Evolutionary conservation across 768 basidiomycete species (phyloP).

Genomic region (Lactarius evosmus): DNA sequence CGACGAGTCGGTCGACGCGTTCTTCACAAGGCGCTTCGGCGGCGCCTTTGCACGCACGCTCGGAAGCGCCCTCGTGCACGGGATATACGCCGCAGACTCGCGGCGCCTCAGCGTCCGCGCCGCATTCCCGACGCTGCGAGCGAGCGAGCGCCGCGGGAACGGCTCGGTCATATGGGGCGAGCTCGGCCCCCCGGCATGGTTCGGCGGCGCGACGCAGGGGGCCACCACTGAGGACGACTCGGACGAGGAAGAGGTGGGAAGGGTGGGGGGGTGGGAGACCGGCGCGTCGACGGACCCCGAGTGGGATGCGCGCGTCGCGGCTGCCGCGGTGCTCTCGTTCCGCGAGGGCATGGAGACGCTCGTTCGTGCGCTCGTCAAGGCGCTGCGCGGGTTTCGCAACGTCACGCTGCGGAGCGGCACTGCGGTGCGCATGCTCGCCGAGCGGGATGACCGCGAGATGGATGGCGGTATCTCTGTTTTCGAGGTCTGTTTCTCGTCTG

Average conservation of each 20-base stretch:
- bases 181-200: constrained; percentile 34
- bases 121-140: constrained; percentile 72
- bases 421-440: constrained; percentile 37
- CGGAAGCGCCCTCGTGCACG: constrained; percentile 79
- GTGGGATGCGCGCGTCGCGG: constrained; percentile 43
- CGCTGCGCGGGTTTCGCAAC: constrained; percentile 48
- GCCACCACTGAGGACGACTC: constrained; percentile 17
- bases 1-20: constrained; percentile 82
- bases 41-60: constrained; percentile 66
- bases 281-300: constrained; percentile 34
- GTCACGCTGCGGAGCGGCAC: constrained; percentile 54
- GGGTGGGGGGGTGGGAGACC: constrained; percentile 41
- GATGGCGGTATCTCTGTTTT: constrained; percentile 35
- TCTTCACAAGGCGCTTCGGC: constrained; percentile 74
- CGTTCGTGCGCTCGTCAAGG: constrained; percentile 49
- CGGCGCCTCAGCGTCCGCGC: constrained; percentile 68
- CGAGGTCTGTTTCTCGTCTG: constrained; percentile 39
- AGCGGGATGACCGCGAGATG: constrained; percentile 31
- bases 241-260: too few species aligned
- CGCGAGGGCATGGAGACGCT: constrained; percentile 70
- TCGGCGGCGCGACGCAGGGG: constrained; percentile 10
- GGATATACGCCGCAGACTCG: constrained; percentile 89
- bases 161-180: constrained; percentile 71
- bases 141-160: constrained; percentile 59
- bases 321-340: constrained; percentile 80